phyloP scores from a whole-genome alignment of 1,139 yeast genomes.

The Geotrichum candidum region DNA sequence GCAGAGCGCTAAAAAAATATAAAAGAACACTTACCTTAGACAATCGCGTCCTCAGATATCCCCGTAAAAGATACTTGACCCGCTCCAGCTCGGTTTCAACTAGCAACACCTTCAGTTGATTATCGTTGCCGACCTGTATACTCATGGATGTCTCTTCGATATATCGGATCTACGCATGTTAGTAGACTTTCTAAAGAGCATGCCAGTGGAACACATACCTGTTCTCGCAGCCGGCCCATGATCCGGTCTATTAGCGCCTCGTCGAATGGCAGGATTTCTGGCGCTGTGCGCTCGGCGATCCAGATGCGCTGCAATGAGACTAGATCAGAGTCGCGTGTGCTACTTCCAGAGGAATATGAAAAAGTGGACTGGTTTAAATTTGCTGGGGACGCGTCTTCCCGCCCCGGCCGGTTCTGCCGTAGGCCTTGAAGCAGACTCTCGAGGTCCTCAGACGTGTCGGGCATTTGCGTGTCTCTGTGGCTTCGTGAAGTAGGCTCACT shows the following conservation, averaged over 20 bases:
- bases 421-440: conserved; percentile 8
- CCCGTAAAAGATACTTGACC: conserved; percentile 68
- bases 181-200: not conserved
- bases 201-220: conserved; percentile 29
- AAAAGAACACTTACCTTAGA: conserved; percentile 20
- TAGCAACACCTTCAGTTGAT: conserved; percentile 72
- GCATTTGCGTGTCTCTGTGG: not conserved
- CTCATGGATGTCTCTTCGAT: conserved; percentile 58
- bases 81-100: conserved; percentile 91
- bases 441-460: conserved; percentile 3
- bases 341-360: not conserved
- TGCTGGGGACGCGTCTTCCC: not conserved
- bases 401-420: not conserved
- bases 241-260: conserved; percentile 52
- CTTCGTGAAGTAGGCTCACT: not conserved
- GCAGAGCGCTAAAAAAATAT: not conserved
- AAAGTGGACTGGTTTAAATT: not conserved
- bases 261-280: conserved; percentile 73
- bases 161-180: conserved; percentile 45
- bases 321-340: conserved; percentile 10
- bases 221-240: conserved; percentile 54
- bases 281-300: conserved; percentile 80
- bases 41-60: conserved; percentile 73
- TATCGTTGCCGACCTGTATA: conserved; percentile 51
- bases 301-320: conserved; percentile 55